phyloP scores from a whole-genome alignment of 1,284 basidiomycete species.

The Ganoderma leucocontextum region DNA sequence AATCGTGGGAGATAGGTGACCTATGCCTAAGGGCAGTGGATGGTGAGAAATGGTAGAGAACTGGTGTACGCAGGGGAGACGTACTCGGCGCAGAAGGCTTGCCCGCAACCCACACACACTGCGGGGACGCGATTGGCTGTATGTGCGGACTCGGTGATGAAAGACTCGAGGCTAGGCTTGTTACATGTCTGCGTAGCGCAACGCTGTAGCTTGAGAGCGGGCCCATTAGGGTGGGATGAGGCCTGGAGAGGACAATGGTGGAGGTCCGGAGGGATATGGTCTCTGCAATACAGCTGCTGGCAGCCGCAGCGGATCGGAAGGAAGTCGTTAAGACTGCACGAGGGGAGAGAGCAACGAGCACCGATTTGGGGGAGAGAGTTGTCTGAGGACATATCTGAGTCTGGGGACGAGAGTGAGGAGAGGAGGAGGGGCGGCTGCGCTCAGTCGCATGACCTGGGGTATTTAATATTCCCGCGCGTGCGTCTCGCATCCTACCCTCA shows the following conservation, averaged over 20 bases:
- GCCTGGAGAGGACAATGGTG: constrained; percentile 57
- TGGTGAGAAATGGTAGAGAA: constrained; percentile 15
- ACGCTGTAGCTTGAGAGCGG: constrained; percentile 48
- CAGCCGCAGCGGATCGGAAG: constrained; percentile 71
- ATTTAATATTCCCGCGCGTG: background rate
- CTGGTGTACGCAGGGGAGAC: constrained; percentile 6
- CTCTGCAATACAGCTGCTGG: constrained; percentile 58
- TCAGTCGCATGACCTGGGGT: too few species aligned
- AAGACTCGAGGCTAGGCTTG: constrained; percentile 59
- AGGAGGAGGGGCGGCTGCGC: background rate
- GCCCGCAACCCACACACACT: constrained; percentile 60
- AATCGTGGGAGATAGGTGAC: constrained; percentile 62
- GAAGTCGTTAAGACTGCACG: constrained; percentile 67
- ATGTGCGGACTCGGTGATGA: constrained; percentile 40
- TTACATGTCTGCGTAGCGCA: constrained; percentile 61
- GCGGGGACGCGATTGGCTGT: constrained; percentile 44
- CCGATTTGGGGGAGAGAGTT: constrained; percentile 48
- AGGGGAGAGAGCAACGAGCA: constrained; percentile 58
- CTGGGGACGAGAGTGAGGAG: background rate
- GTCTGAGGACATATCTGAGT: constrained; percentile 13
- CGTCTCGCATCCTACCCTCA: constrained; percentile 7
- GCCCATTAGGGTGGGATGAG: constrained; percentile 15
- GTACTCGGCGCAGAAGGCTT: constrained; percentile 71
- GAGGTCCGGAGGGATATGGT: constrained; percentile 62
- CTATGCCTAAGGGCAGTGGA: constrained; percentile 59